Conservation (phyloP, 768 basidiomycete species). For the Dacryopinax spathularia region DNA sequence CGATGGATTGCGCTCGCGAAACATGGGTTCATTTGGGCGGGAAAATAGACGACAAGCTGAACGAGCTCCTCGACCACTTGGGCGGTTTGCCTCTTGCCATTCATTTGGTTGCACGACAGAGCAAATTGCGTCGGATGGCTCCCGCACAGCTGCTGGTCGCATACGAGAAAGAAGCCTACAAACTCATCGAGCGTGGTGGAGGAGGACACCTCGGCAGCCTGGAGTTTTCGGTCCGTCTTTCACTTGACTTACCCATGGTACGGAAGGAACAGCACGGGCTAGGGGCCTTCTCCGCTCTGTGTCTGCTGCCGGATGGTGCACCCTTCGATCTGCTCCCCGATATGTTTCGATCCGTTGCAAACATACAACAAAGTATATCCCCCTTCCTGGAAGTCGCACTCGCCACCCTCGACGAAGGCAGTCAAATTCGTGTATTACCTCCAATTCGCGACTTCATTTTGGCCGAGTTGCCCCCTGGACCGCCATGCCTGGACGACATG, state of each 20-base stretch:
- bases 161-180: background rate
- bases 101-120: background rate
- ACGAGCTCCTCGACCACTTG: background rate
- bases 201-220: background rate
- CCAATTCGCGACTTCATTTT: background rate
- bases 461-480: background rate
- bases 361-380: background rate
- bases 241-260: background rate
- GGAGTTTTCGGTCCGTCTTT: background rate
- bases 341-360: background rate
- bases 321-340: background rate
- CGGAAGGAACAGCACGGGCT: background rate
- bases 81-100: background rate
- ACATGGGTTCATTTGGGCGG: conserved; percentile 18
- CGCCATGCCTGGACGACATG: background rate
- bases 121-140: background rate
- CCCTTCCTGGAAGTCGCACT: background rate
- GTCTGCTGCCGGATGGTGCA: background rate
- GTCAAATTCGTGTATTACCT: background rate
- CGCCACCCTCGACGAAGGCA: background rate
- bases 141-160: background rate
- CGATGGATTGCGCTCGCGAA: conserved; percentile 14
- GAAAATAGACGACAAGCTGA: conserved; percentile 7
- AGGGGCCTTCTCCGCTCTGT: background rate
- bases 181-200: background rate